Conservation (phyloP, 768 basidiomycete species). For the Mycena sanguinolenta region DNA sequence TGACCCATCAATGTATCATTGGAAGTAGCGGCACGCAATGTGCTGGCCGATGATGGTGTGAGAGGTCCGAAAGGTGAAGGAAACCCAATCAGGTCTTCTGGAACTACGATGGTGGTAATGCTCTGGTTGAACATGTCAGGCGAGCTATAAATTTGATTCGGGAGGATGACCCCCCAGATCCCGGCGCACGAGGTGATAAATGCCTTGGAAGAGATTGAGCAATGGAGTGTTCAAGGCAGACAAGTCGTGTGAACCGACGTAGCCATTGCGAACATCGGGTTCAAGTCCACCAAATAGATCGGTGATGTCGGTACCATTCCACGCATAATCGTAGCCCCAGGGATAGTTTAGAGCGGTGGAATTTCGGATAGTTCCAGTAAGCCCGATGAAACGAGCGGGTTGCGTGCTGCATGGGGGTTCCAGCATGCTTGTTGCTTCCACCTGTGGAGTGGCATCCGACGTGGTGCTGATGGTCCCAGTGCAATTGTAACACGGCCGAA, state of each 20-base stretch:
- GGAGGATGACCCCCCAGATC: slow-evolving; percentile 2
- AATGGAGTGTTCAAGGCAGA: background rate
- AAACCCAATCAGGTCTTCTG: background rate
- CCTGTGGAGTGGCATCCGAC: too few species aligned
- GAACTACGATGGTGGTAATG: background rate
- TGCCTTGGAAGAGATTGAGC: background rate
- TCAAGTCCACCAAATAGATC: background rate
- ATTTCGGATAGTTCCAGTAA: background rate
- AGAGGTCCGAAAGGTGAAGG: background rate
- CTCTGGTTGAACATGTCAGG: background rate
- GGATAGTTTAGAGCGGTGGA: background rate
- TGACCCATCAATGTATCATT: background rate
- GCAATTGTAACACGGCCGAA: background rate
- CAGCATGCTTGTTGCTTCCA: background rate
- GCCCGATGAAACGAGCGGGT: background rate
- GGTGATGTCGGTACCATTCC: background rate
- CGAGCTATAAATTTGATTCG: slow-evolving; percentile 1
- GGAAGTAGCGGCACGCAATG: background rate
- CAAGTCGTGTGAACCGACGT: background rate
- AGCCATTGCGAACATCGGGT: background rate
- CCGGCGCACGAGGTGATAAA: background rate
- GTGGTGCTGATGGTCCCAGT: background rate
- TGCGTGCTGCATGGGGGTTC: background rate
- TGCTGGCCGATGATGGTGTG: background rate
- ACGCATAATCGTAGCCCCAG: background rate